Conservation (phyloP, 2,329 filamentous ascomycete genomes). For the Coniella vitis region DNA sequence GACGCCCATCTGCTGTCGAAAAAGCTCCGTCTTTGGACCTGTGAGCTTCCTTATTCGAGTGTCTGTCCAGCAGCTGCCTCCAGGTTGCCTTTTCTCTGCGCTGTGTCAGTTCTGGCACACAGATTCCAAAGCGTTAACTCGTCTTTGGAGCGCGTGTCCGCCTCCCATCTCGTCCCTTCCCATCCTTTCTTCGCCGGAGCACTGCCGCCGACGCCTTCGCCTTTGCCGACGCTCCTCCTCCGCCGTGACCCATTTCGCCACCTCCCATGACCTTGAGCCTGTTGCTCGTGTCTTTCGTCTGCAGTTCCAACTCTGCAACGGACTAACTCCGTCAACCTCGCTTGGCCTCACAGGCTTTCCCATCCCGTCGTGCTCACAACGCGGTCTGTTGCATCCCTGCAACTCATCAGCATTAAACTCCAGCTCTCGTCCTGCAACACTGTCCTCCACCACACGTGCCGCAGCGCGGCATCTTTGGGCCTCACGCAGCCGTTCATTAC, state of each 20-base stretch:
- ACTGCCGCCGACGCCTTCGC: not conserved
- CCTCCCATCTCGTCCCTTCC: not conserved
- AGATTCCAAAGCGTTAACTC: conserved; percentile 16
- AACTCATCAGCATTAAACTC: conserved; percentile 1
- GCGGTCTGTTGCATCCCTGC: conserved; percentile 6
- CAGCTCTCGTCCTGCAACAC: not conserved
- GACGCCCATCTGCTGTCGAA: not conserved
- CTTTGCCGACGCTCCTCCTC: not conserved
- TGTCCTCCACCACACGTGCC: conserved; percentile 8
- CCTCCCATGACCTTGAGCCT: not conserved
- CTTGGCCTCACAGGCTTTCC: too few species aligned
- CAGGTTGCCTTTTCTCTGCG: not conserved
- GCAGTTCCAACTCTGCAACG: too few species aligned
- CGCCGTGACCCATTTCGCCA: not conserved
- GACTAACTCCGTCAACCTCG: too few species aligned
- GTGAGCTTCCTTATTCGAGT: conserved; percentile 1
- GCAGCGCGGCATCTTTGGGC: conserved; percentile 11
- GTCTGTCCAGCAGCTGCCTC: conserved; percentile 7
- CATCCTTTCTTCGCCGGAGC: not conserved
- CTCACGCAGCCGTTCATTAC: conserved; percentile 1
- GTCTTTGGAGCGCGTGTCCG: conserved; percentile 13
- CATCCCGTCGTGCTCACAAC: not conserved
- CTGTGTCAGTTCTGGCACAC: conserved; percentile 9
- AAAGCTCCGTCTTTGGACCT: conserved; percentile 6
- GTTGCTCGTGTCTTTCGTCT: too few species aligned